A percentile compares a stretch with the other conserved stretches of the same genome.
phyloP scores from a whole-genome alignment of 352 stramenopile genomes.

The Aphanomyces cochlioides region DNA sequence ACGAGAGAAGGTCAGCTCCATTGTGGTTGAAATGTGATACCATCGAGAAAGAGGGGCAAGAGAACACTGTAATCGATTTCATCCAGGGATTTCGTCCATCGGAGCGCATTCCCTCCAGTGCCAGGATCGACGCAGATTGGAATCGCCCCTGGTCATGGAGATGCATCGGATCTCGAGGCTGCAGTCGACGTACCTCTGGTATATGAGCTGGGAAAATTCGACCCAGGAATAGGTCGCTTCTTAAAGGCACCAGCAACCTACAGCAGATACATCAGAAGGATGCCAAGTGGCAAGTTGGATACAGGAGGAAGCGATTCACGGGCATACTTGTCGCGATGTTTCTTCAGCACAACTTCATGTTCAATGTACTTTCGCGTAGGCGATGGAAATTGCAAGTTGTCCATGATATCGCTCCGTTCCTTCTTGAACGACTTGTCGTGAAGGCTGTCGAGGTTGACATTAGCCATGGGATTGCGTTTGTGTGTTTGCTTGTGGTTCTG shows the following conservation, averaged over 20 bases:
- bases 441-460: conserved; percentile 24
- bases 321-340: conserved; percentile 19
- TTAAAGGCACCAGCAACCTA: conserved; percentile 30
- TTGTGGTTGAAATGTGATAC: conserved; percentile 25
- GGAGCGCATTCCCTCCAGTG: conserved; percentile 23
- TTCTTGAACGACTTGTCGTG: conserved; percentile 29
- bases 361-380: conserved; percentile 25
- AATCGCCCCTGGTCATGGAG: background rate
- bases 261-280: background rate
- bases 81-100: conserved; percentile 39
- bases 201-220: conserved; percentile 29
- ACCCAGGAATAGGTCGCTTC: conserved; percentile 24
- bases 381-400: conserved; percentile 26
- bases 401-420: conserved; percentile 27
- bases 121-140: conserved; percentile 25
- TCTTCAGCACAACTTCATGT: conserved; percentile 28
- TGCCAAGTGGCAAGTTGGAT: background rate
- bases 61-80: conserved; percentile 80
- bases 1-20: background rate
- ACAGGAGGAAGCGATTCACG: conserved; percentile 13
- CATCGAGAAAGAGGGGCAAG: conserved; percentile 89
- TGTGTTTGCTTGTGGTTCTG: conserved; percentile 15
- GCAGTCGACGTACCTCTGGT: conserved; percentile 2
- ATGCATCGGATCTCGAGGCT: background rate
- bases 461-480: conserved; percentile 21